Evolutionary conservation across 768 basidiomycete species (phyloP).

Genomic region (Asterophora lycoperdoides): DNA sequence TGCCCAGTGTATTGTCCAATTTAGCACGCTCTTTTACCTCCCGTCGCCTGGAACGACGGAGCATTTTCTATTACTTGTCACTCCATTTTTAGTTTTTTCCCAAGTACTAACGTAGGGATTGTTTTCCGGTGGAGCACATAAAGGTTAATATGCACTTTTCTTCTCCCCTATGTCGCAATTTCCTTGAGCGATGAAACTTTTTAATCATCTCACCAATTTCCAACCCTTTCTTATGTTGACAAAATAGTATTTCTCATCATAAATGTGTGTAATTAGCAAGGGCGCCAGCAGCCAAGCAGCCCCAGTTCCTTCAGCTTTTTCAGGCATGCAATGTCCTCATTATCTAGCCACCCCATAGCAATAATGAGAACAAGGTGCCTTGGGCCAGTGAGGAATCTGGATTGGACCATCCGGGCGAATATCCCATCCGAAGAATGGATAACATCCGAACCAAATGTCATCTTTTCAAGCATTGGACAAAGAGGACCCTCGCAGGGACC

Average conservation of each 20-base stretch:
- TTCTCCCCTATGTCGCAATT: background rate
- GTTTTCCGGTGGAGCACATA: no score
- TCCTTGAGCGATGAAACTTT: background rate
- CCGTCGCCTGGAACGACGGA: background rate
- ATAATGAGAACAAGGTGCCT: background rate
- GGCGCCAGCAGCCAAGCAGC: background rate
- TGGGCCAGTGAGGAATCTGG: background rate
- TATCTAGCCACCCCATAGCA: background rate
- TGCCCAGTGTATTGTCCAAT: slow-evolving; percentile 12
- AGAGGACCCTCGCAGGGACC: background rate
- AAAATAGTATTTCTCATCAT: no score
- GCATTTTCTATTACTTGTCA: background rate
- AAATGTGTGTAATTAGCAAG: no score
- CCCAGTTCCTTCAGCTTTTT: background rate
- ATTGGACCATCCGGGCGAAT: background rate
- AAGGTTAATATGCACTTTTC: no score
- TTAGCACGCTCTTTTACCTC: slow-evolving; percentile 6
- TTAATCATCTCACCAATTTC: no score
- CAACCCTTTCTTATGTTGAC: no score
- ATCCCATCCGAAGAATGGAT: background rate
- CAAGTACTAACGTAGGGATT: background rate
- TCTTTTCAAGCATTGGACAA: slow-evolving; percentile 1
- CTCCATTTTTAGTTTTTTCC: background rate
- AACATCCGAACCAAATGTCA: background rate
- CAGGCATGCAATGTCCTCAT: background rate